Evolutionary conservation across 495 filamentous ascomycete genomes (phyloP), one percentile per base, ranked within the genome.

Genomic region (Penicillium soppii): DNA sequence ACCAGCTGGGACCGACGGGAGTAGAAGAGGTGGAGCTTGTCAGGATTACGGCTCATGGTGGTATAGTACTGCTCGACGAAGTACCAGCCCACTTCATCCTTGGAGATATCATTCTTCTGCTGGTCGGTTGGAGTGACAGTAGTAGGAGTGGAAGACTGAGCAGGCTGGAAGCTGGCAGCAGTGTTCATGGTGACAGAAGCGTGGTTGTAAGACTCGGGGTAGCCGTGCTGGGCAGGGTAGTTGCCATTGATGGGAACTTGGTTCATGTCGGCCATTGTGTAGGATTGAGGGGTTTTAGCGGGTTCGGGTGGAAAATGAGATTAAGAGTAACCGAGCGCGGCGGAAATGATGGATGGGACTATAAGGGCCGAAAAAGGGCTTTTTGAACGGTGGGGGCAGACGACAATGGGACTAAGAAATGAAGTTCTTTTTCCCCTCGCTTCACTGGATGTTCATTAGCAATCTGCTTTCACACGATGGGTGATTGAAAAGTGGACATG

Each of bases 41-140:
- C 92, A 13, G 95, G 94, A 52, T 77, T 87, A 67, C 90, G 89
- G 83, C 90, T 96, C 61, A 98, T 79, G 55, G 90, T 98, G 54
- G 90, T 97, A 70, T 98, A 98, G 78, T 95, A 97, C 66, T 96
- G 91, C 80, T 98, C 95, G 27, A 97, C 94, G 57, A 98, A 98
- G 70, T 91, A 97, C 94, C 94, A 98, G 60, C 91, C 94, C 44
- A 98, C 89, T 72, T 97, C 90, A 70, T 92, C 89, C 69, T 94
- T 95, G 37, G 75, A 67, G 55, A 72, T 77, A 45, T 68, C 69
- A 53, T 66, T 73, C 58, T 74, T 76, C 54, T 72, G 68, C 49
- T 62, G 62, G 8, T 72, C 74, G 36, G 55, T 65, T 25, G 63
- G 63, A 22, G 73, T 65, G 40, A 59, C 68, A 54, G 73, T 72